Percentiles rank a stretch among this genome's conserved stretches.
These are phyloP conservation scores for Orobanche coerulescens DNA, from an alignment of 257 asterid species.

Conservation along the genomic window DNA sequence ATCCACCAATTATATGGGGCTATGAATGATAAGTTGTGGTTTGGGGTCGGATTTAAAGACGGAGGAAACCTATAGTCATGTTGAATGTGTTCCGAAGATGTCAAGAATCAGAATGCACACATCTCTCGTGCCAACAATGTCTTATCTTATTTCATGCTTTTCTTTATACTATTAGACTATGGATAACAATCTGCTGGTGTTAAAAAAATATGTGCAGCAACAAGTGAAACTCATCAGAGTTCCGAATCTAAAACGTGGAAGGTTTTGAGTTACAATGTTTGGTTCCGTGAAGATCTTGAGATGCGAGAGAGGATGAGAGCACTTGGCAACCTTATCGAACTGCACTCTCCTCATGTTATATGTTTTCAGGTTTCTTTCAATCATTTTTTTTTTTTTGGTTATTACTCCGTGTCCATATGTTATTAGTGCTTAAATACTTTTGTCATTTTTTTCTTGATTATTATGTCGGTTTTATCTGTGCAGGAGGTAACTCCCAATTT, in stretches of 20 bases:
- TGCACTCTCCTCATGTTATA: constrained; percentile 77
- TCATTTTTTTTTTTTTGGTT: neutral
- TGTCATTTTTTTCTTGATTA: neutral
- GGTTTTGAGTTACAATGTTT: constrained; percentile 76
- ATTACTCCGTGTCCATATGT: no score
- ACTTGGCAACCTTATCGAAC: constrained; percentile 57
- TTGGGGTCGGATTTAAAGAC: neutral
- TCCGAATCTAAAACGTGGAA: constrained; percentile 39
- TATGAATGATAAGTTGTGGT: neutral
- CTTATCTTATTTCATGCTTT: constrained; percentile 3
- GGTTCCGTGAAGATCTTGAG: constrained; percentile 88
- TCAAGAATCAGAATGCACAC: no score
- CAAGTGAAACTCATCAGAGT: constrained; percentile 26
- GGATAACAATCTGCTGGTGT: constrained; percentile 6
- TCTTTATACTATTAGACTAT: constrained; percentile 6
- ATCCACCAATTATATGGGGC: no score
- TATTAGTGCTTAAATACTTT: neutral
- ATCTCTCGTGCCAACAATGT: no score
- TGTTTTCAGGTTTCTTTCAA: constrained; percentile 73
- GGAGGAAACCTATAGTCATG: neutral
- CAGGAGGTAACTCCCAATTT: constrained; percentile 83
- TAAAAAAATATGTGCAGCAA: constrained; percentile 21
- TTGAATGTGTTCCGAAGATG: neutral
- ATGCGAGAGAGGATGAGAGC: constrained; percentile 70
- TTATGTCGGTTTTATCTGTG: constrained; percentile 14